phyloP scores from a whole-genome alignment of 148 eudicot genomes.

The Polygonum aviculare region DNA sequence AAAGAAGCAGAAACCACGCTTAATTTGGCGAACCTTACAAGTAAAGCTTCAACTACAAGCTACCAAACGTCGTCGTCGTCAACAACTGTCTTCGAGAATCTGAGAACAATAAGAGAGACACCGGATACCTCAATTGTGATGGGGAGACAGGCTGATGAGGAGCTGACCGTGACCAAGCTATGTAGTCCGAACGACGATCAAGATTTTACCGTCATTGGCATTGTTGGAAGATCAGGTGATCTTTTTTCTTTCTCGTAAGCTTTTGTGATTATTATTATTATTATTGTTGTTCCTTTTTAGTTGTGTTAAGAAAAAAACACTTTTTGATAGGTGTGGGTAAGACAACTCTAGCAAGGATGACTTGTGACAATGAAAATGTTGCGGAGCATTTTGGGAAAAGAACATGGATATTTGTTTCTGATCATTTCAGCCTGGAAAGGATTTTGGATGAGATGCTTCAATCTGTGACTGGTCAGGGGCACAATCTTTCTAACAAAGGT shows the following conservation, averaged over 20 bases:
- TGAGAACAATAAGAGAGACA: neutral
- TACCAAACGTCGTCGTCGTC: neutral
- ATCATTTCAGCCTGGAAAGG: neutral
- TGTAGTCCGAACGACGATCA: neutral
- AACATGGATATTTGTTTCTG: neutral
- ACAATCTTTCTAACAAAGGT: neutral
- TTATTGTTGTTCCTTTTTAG: neutral
- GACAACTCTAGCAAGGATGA: neutral
- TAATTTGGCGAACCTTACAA: neutral
- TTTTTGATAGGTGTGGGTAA: neutral
- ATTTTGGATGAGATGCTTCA: slow-evolving; percentile 4
- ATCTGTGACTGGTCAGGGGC: neutral
- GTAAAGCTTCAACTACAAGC: neutral
- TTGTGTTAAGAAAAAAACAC: neutral
- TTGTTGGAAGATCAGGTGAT: neutral
- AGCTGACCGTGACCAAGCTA: neutral
- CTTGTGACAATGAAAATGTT: neutral
- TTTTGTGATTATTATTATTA: neutral
- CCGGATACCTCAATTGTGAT: slow-evolving; percentile 1
- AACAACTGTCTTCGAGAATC: neutral
- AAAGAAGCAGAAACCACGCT: slow-evolving; percentile 2
- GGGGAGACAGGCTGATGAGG: slow-evolving; percentile 1
- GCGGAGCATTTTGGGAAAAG: neutral
- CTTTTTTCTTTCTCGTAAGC: neutral
- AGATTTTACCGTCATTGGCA: neutral